A percentile compares a stretch with the other conserved stretches of the same genome.
phyloP scores from a whole-genome alignment of 345 rosid species.

The Citrus cavaleriei region DNA sequence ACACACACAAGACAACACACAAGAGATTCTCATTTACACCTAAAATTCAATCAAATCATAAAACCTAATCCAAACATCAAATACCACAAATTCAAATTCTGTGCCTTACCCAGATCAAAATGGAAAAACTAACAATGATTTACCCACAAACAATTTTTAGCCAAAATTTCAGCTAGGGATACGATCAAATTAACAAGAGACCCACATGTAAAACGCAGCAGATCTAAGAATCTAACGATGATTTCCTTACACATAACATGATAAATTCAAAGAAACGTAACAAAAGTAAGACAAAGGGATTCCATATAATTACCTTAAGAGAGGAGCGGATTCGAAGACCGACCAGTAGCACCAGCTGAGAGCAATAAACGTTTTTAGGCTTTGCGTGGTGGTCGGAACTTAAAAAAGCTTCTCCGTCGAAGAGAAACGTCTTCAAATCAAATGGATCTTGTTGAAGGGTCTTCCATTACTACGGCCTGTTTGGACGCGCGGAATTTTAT shows the following conservation, averaged over 20 bases:
- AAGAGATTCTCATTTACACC: not conserved
- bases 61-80: not conserved
- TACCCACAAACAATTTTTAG: no score
- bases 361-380: not conserved
- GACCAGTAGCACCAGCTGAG: not conserved
- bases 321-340: not conserved
- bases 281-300: not conserved
- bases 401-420: fast-evolving
- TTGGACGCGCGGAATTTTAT: not conserved
- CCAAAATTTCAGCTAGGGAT: not conserved
- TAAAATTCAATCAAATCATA: not conserved
- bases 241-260: not conserved
- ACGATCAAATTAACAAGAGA: not conserved
- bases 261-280: not conserved
- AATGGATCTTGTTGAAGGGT: not conserved
- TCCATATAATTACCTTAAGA: not conserved
- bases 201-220: not conserved
- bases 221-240: not conserved
- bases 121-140: no score
- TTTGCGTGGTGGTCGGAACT: not conserved
- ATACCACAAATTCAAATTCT: not conserved
- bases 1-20: not conserved
- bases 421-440: not conserved
- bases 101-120: not conserved
- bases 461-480: not conserved